Evolutionary conservation across 2,329 filamentous ascomycete species (phyloP).

Genomic region (Alternaria alternata): DNA sequence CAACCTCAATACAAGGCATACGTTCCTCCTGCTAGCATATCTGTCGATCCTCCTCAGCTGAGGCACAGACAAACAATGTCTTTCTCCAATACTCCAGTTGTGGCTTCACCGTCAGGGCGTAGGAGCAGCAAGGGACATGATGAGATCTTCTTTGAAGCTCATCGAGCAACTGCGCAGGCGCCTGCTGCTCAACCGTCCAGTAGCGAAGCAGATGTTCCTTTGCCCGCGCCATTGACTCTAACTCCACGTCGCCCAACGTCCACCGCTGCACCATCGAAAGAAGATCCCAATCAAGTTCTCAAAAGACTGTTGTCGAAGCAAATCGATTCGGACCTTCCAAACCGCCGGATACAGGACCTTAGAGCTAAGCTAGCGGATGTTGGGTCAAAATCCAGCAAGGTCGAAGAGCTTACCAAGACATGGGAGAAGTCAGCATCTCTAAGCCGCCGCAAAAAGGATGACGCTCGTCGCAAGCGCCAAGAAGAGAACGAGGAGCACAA

Average conservation of each 20-base stretch:
- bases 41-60: constrained; percentile 18
- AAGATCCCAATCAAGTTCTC: constrained; percentile 27
- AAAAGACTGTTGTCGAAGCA: constrained; percentile 31
- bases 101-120: constrained; percentile 12
- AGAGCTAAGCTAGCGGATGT: constrained; percentile 25
- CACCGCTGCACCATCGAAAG: constrained; percentile 20
- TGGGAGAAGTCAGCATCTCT: constrained; percentile 59
- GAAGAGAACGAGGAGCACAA: constrained; percentile 62
- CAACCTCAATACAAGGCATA: constrained; percentile 47
- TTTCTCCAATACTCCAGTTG: constrained; percentile 21
- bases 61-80: constrained; percentile 37
- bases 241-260: constrained; percentile 26
- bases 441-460: constrained; percentile 57
- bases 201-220: constrained; percentile 29
- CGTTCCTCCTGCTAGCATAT: constrained; percentile 30
- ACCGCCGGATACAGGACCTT: constrained; percentile 32
- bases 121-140: constrained; percentile 36
- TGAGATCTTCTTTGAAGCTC: constrained; percentile 48
- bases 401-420: constrained; percentile 34
- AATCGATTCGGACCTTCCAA: constrained; percentile 18
- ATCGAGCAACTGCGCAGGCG: constrained; percentile 19
- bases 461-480: constrained; percentile 59
- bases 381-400: constrained; percentile 28
- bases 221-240: constrained; percentile 39
- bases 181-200: constrained; percentile 26